Percentiles rank a stretch among this genome's conserved stretches.
These are phyloP conservation scores for Jacaranda copaia DNA, from an alignment of 257 asterid genomes.

Conservation along the genomic window DNA sequence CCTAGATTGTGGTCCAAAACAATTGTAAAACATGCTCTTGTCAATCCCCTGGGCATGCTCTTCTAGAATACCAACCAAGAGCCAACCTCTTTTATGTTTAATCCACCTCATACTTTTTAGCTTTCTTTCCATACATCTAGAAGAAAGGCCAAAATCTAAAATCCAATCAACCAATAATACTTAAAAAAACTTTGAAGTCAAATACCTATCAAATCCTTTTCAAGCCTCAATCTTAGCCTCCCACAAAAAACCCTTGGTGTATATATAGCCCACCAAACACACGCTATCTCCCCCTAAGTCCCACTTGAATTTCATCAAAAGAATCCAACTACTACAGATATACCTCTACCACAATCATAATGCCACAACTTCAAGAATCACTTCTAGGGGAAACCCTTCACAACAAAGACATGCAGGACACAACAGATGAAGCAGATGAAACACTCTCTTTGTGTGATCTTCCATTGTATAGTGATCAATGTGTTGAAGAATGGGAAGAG, in stretches of 20 bases:
- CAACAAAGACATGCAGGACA: constrained; percentile 37
- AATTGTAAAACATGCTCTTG: not conserved
- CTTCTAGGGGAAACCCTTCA: constrained; percentile 27
- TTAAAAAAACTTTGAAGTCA: constrained; percentile 14
- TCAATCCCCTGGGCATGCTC: constrained; percentile 27
- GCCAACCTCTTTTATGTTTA: constrained; percentile 8
- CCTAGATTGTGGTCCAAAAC: constrained; percentile 5
- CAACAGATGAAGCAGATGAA: constrained; percentile 55
- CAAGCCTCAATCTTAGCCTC: constrained; percentile 43
- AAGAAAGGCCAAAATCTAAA: constrained; percentile 32
- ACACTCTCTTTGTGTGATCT: constrained; percentile 78
- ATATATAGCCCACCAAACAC: constrained; percentile 34
- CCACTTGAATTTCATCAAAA: too few relatives aligned
- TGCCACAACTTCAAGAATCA: constrained; percentile 37
- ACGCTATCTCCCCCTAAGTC: not conserved
- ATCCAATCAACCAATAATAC: constrained; percentile 35
- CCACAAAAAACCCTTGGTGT: constrained; percentile 28
- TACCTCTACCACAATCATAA: constrained; percentile 10
- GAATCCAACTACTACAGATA: constrained; percentile 15
- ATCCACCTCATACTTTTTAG: not conserved
- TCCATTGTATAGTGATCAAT: constrained; percentile 48
- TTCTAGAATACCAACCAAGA: constrained; percentile 40
- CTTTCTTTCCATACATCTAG: constrained; percentile 31
- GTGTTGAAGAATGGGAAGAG: constrained; percentile 42
- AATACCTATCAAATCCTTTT: constrained; percentile 35